Percentiles rank a stretch among this genome's conserved stretches.
Conservation (phyloP, 108 stramenopile genomes). For the Phaeodactylum tricornutum region DNA sequence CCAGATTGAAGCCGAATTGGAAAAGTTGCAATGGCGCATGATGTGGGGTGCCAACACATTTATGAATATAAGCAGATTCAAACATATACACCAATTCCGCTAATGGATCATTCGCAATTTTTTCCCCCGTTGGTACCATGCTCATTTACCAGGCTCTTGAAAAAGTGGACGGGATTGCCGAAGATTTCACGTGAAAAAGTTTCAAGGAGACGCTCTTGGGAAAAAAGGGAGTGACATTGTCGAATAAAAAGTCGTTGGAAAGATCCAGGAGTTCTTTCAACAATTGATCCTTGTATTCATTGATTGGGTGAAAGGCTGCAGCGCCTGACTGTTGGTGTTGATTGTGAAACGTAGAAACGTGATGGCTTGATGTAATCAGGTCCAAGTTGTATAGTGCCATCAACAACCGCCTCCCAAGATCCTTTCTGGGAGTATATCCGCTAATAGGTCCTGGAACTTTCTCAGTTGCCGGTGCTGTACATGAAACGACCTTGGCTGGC, state of each 20-base stretch:
- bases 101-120: conserved; percentile 85
- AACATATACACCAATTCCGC: conserved; percentile 75
- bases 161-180: conserved; percentile 80
- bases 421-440: too few species aligned
- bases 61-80: conserved; percentile 77
- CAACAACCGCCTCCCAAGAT: too few species aligned
- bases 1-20: conserved; percentile 85
- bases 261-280: conserved; percentile 7
- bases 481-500: too few species aligned
- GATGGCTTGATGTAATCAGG: too few species aligned
- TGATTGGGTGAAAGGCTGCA: conserved; percentile 3
- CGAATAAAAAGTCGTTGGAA: conserved; percentile 9
- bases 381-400: conserved; percentile 8
- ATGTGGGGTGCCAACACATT: conserved; percentile 82
- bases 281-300: conserved; percentile 8
- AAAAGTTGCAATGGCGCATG: conserved; percentile 84
- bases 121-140: conserved; percentile 74
- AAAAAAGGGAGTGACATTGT: conserved; percentile 19
- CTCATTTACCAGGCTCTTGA: conserved; percentile 81
- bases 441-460: too few species aligned
- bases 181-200: conserved; percentile 76
- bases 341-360: too few species aligned
- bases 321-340: neutral
- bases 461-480: too few species aligned
- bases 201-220: conserved; percentile 71